Evolutionary conservation across 306 rosid genomes (phyloP), one percentile per base, ranked within the genome.

Genomic region (Prunus mira): DNA sequence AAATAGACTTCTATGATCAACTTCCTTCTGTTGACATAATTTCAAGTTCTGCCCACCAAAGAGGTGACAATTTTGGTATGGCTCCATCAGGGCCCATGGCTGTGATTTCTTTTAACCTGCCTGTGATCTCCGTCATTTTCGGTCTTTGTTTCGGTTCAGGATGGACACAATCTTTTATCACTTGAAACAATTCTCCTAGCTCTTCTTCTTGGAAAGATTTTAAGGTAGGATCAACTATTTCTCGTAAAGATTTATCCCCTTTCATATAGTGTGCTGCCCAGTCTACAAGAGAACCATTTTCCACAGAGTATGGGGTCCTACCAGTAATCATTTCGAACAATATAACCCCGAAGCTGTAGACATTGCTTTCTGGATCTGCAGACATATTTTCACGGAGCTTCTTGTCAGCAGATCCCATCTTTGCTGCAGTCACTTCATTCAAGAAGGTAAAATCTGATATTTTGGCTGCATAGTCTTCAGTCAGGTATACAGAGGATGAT

Each of bases 41-140:
- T 83, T 95, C 98, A 30, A 92, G 84, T 78, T 95, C 98, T 47
- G 97, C 96, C 98, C 98, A 95, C 98, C 98, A 95, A 67, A 95
- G 91, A 67, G 93, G 95, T 46, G 97, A 92, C 67, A 86, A 12
- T 82, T 89, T 95, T 54, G 97, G 97, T 28, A 85, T 84, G 41
- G 93, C 97, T 73, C 79, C 89, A 54, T 88, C 96, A 43, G 97
- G 93, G n/a, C 65, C 96, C 88, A 92, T 78, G 24, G 83, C 83
- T 72, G 96, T 95, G 20, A 90, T 90, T 25, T 88, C 87, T 77
- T 72, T 90, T 86, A 92, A 77, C 87, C 73, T 88, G 8, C 83
- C 58, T 4, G 88, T 69, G 49, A 95, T 69, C 81, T 89, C 93
- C 20, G 15, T 82, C 91, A 92, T 90, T 38, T 86, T 83, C 27